Percentiles rank a stretch among this genome's conserved stretches.
Conservation (phyloP, 345 rosid species). For the Sapria himalayana region DNA sequence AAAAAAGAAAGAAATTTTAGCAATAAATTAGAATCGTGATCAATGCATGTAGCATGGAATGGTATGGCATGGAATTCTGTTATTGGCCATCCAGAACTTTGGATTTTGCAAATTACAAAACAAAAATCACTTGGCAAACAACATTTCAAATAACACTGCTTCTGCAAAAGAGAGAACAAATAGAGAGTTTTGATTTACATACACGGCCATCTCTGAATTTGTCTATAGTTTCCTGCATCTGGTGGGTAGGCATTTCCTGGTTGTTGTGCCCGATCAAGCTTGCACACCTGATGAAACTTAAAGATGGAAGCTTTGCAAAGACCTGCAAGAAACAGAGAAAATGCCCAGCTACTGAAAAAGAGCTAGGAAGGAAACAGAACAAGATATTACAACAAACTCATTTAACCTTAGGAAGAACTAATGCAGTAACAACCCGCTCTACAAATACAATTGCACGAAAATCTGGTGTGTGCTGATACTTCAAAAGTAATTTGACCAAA, state of each 20-base stretch:
- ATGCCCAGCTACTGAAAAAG: neutral
- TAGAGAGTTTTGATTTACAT: slow-evolving; percentile 22
- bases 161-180: too few relatives aligned
- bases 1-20: too few relatives aligned
- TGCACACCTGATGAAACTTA: slow-evolving; percentile 64
- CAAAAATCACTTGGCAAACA: slow-evolving; percentile 7
- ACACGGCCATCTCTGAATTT: slow-evolving; percentile 95
- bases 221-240: slow-evolving; percentile 87
- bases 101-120: too few relatives aligned
- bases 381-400: neutral
- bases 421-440: slow-evolving; percentile 91
- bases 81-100: too few relatives aligned
- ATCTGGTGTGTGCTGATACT: slow-evolving; percentile 74
- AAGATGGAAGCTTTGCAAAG: slow-evolving; percentile 79
- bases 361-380: slow-evolving; percentile 2
- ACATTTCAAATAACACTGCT: too few relatives aligned
- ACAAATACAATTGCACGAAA: slow-evolving; percentile 98
- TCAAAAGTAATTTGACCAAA: slow-evolving; percentile 58
- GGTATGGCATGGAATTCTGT: too few relatives aligned
- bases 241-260: slow-evolving; percentile 84
- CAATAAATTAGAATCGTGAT: too few relatives aligned
- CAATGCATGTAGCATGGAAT: too few relatives aligned
- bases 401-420: slow-evolving; percentile 93
- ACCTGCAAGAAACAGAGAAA: slow-evolving; percentile 29
- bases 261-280: slow-evolving; percentile 95